Conservation (phyloP, 805 yeast species). For the Huiozyma naganishii region DNA sequence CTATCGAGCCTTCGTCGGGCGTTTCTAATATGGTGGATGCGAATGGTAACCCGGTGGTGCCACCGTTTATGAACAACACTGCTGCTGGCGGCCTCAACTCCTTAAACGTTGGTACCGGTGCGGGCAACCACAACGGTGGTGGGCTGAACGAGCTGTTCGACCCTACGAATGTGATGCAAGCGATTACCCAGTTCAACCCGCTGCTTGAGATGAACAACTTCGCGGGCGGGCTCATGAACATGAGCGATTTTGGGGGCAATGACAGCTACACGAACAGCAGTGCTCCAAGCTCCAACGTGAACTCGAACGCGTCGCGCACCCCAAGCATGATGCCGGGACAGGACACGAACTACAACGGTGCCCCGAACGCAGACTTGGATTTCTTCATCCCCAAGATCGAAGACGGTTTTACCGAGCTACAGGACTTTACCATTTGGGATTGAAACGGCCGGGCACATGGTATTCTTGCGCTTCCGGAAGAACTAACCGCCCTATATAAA, state of each 20-base stretch:
- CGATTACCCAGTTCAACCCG: slow-evolving; percentile 8
- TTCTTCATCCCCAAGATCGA: slow-evolving; percentile 8
- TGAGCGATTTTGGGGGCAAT: not conserved
- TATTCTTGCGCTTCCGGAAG: not conserved
- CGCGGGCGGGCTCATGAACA: not conserved
- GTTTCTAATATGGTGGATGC: not conserved
- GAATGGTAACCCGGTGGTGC: not conserved
- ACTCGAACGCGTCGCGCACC: not conserved
- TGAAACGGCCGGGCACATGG: slow-evolving; percentile 1
- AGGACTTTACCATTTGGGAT: slow-evolving; percentile 25
- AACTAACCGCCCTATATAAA: not conserved
- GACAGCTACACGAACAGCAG: not conserved
- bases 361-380: slow-evolving; percentile 1
- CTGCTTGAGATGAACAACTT: slow-evolving; percentile 1
- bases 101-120: not conserved
- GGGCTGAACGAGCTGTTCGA: slow-evolving; percentile 13
- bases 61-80: not conserved
- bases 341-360: not conserved
- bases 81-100: not conserved
- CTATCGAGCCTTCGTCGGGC: not conserved
- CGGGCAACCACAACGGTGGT: not conserved
- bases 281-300: not conserved
- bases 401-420: slow-evolving; percentile 22
- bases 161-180: slow-evolving; percentile 24
- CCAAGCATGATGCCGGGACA: not conserved